phyloP scores from a whole-genome alignment of 1,139 yeast species.

The Suhomyces yuchorum region DNA sequence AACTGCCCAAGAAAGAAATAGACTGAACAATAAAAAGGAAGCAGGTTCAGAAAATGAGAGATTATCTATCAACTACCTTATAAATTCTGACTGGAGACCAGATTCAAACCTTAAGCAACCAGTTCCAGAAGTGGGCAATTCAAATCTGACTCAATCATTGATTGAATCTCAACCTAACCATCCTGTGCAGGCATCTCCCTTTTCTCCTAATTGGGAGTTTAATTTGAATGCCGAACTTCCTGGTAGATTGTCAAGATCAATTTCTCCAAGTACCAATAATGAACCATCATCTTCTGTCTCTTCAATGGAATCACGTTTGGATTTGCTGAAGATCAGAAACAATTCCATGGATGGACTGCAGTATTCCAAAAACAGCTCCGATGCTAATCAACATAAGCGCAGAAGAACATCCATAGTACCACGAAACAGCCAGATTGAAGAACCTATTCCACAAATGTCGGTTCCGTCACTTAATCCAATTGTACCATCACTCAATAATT shows the following conservation, averaged over 20 bases:
- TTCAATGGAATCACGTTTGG: constrained; percentile 10
- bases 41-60: constrained; percentile 13
- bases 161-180: neutral
- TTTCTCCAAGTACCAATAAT: constrained; percentile 26
- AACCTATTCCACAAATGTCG: constrained; percentile 14
- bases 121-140: neutral
- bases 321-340: constrained; percentile 8
- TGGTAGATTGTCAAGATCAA: constrained; percentile 23
- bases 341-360: constrained; percentile 8
- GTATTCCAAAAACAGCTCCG: neutral
- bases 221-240: constrained; percentile 5
- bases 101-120: constrained; percentile 2
- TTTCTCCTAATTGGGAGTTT: constrained; percentile 21
- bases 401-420: constrained; percentile 14
- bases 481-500: constrained; percentile 34
- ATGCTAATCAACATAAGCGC: constrained; percentile 12
- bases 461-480: constrained; percentile 43
- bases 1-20: constrained; percentile 57
- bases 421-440: constrained; percentile 8
- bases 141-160: neutral
- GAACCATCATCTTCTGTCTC: constrained; percentile 14
- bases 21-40: constrained; percentile 17
- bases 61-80: constrained; percentile 25
- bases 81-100: constrained; percentile 18
- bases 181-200: constrained; percentile 2